Conservation (phyloP, 2,329 filamentous ascomycete species). For the Xylaria sp. region DNA sequence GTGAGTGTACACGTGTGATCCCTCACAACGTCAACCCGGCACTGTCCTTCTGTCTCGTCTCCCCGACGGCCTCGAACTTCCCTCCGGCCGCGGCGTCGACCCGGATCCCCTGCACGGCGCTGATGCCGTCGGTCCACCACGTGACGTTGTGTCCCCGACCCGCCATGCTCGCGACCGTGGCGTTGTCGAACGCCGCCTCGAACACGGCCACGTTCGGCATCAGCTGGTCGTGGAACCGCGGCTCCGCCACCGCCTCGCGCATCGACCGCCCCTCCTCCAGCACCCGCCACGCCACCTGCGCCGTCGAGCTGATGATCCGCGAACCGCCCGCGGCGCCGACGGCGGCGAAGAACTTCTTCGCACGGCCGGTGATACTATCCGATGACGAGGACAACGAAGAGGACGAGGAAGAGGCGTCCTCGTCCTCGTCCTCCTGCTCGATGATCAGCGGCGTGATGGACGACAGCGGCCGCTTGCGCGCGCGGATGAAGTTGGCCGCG, state of each 20-base stretch:
- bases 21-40: conserved; percentile 58
- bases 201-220: conserved; percentile 70
- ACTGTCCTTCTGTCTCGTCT: conserved; percentile 74
- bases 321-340: conserved; percentile 80
- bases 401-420: conserved; percentile 37
- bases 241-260: conserved; percentile 63
- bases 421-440: conserved; percentile 46
- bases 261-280: conserved; percentile 66
- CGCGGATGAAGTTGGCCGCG: conserved; percentile 77
- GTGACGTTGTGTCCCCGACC: conserved; percentile 71
- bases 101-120: conserved; percentile 71
- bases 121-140: conserved; percentile 65
- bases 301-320: conserved; percentile 78
- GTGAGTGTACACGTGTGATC: neutral
- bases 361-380: no score
- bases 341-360: conserved; percentile 62
- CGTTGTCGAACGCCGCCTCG: conserved; percentile 70
- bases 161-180: conserved; percentile 64
- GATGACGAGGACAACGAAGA: conserved; percentile 46
- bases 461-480: conserved; percentile 80
- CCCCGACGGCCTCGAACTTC: conserved; percentile 78
- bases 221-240: conserved; percentile 81
- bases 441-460: conserved; percentile 81
- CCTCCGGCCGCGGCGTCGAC: conserved; percentile 59
- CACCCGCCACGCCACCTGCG: conserved; percentile 73